phyloP scores from a whole-genome alignment of 2,329 filamentous ascomycete species.

The Cordyceps tenuipes region DNA sequence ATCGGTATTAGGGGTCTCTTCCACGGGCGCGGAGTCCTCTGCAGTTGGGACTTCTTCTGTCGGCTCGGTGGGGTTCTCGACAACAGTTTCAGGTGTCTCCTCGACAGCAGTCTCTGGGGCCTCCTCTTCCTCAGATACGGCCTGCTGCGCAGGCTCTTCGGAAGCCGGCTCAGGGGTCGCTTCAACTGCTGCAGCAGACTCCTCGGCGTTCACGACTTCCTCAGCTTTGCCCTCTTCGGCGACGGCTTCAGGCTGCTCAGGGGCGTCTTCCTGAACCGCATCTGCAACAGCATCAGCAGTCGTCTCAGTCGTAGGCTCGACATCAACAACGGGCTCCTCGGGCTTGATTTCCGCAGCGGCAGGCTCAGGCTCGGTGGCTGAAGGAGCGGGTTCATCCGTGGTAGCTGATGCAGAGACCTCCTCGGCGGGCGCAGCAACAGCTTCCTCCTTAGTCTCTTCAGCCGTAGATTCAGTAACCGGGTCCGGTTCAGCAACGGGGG shows the following conservation, averaged over 20 bases:
- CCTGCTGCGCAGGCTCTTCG: too few relatives aligned
- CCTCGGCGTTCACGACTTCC: neutral
- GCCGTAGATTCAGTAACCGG: neutral
- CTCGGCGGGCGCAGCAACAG: neutral
- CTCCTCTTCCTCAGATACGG: neutral
- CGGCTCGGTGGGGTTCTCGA: neutral
- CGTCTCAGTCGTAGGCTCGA: neutral
- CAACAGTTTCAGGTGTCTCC: neutral
- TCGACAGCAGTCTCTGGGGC: neutral
- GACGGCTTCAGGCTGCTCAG: neutral
- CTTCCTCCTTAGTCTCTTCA: neutral
- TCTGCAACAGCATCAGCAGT: neutral
- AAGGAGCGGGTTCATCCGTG: neutral
- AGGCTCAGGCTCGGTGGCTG: neutral
- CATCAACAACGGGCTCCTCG: neutral
- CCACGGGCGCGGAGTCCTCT: neutral
- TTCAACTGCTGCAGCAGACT: neutral
- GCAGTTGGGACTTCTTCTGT: neutral
- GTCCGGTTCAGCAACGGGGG: neutral
- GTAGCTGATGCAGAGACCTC: neutral
- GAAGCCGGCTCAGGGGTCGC: neutral
- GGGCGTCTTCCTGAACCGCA: neutral
- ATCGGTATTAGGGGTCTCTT: slow-evolving; percentile 4
- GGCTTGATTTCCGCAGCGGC: neutral
- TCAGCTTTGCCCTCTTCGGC: neutral